These are phyloP conservation scores for Mycena polygramma DNA, from an alignment of 768 basidiomycete genomes.

Conservation along the genomic window DNA sequence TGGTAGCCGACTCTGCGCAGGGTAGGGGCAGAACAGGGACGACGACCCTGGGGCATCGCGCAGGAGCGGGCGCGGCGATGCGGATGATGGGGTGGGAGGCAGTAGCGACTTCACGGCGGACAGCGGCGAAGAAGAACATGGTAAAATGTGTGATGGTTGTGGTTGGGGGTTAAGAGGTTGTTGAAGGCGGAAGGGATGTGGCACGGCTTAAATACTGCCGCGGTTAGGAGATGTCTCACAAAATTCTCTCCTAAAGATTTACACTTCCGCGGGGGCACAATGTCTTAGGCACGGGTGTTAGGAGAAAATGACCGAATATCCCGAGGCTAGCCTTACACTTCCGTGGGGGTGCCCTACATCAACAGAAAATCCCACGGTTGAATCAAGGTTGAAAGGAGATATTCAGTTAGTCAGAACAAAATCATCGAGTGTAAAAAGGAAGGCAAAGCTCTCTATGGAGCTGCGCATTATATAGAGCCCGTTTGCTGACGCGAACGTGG, in stretches of 20 bases:
- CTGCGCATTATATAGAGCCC: no score
- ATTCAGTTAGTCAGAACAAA: no score
- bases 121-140: constrained; percentile 1
- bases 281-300: no score
- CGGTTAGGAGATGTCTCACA: constrained; percentile 6
- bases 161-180: neutral
- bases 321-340: no score
- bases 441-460: no score
- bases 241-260: neutral
- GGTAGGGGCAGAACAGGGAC: neutral
- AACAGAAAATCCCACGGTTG: no score
- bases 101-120: neutral
- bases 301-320: no score
- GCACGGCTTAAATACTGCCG: neutral
- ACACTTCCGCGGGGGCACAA: neutral
- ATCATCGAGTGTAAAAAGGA: no score
- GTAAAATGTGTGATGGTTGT: neutral
- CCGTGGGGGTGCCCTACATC: no score
- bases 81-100: neutral
- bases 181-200: neutral
- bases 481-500: no score
- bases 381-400: no score
- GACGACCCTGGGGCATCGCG: constrained; percentile 1
- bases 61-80: neutral
- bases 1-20: constrained; percentile 3